Conservation (phyloP, 495 filamentous ascomycete species). For the Daldinia loculata region DNA sequence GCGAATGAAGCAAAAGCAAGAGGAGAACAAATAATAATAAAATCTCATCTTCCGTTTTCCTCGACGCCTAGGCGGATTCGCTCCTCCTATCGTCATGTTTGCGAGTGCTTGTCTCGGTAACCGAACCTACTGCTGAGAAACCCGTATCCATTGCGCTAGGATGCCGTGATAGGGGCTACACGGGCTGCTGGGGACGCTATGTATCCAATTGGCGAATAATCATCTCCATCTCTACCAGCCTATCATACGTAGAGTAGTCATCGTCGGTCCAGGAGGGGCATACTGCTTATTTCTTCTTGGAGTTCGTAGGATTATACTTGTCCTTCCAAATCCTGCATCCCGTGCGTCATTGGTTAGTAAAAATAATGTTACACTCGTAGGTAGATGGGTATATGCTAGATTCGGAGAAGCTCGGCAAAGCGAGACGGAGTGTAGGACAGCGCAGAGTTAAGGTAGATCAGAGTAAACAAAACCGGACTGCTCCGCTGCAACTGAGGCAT, state of each 20-base stretch:
- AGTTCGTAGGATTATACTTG: slow-evolving; percentile 79
- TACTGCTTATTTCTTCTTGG: slow-evolving; percentile 50
- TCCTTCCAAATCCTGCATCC: slow-evolving; percentile 91
- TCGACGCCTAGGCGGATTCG: slow-evolving; percentile 8
- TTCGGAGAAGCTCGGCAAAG: slow-evolving; percentile 36
- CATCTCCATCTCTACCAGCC: slow-evolving; percentile 3
- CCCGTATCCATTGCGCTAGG: slow-evolving; percentile 21
- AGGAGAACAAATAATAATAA: slow-evolving; percentile 5
- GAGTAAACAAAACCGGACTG: slow-evolving; percentile 22
- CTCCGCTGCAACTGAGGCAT: slow-evolving; percentile 42
- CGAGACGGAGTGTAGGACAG: slow-evolving; percentile 9
- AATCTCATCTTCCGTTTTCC: neutral
- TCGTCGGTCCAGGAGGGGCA: neutral
- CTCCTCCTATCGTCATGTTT: slow-evolving; percentile 26
- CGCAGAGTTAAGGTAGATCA: slow-evolving; percentile 31
- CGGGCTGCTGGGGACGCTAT: slow-evolving; percentile 2
- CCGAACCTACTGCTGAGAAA: slow-evolving; percentile 15
- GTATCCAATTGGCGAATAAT: slow-evolving; percentile 27
- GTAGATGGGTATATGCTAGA: slow-evolving; percentile 22
- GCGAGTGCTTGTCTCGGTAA: slow-evolving; percentile 20
- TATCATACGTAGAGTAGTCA: slow-evolving; percentile 15
- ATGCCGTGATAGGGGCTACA: slow-evolving; percentile 17
- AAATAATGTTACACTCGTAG: slow-evolving; percentile 26
- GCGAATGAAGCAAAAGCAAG: slow-evolving; percentile 33
- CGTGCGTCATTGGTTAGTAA: slow-evolving; percentile 38